Base-by-base conservation (phyloP, 352 stramenopile genomes). In the Pythium phragmitis region DNA sequence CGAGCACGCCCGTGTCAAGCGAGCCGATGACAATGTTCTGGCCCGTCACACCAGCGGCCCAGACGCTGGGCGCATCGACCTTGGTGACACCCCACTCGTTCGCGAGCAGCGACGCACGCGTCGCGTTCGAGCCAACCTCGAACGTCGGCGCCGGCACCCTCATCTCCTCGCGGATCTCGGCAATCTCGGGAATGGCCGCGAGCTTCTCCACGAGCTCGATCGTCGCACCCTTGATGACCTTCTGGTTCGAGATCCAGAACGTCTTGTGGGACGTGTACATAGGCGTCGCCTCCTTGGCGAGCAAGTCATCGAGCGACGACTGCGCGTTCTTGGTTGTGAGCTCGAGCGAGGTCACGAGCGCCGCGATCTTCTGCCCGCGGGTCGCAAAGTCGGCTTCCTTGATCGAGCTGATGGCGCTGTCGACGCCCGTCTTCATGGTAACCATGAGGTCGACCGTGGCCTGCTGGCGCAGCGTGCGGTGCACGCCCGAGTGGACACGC, bases 1-100 rank as follows among this genome's bases (percentile, higher is more conserved):
- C 85, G 7, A 79, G 72, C 43, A 89, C 79, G 8, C 81, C 79
- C 4, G 81, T 88, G 60, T 91, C 81, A 56, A 91, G 88, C 52
- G 73, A 88, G 0, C 75, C 79, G 3, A 91, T 67, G 16, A 82
- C 71, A 7, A 91, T 50, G 5, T 69, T 66, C 21, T 62, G 63
- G 4, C 79, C 81, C n/a, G 57, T 75, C 1, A 68, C 65, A 11
- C 74, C 73, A 48, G 33, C 47, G 1, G 49, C 53, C 81, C 81
- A 91, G 41, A 88, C 57, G 17, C 76, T 53, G 12, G 71, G 73
- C 5, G 72, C 80, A 58, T 79, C 23, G 42, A 65, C 63, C 1
- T 28, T 43, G 11, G 34, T 19, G 36, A 67, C 28, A 7, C 66
- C 66, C 68, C 68, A 75, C 46, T 70, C n/a, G 17, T 41, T 14